Evolutionary conservation across 148 eudicot species (phyloP), one percentile per base, ranked within the genome.

Genomic region (Cornus florida): DNA sequence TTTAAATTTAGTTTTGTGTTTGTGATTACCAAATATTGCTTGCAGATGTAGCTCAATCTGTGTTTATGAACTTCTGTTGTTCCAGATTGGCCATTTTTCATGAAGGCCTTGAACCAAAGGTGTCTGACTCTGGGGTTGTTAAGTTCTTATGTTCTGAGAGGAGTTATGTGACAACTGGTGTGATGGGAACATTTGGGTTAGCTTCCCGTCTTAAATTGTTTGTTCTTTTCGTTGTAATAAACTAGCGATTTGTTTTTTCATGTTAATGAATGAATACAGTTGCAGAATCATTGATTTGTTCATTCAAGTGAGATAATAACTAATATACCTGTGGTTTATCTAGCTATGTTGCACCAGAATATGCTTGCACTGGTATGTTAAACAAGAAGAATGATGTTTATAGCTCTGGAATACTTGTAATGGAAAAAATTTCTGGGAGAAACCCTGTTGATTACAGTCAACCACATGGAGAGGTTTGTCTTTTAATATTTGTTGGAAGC

Each of bases 121-220:
- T 94, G 73, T 94, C 98, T 11, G 98, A 94, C 84, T 94, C 92
- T 32, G 98, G 98, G 67, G 94, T 94, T 78, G 97, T 97, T 70
- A 94, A 94, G 88, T 86, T 94, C 82, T 86, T 94, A 50, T 80
- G 87, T 81, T 88, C 98, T 22, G 98, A 94, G 83, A 90, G 64
- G 33, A 89, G 90, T 74, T 92, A 92, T 35, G 94, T 94, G 72
- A 94, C 98, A 35, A 94, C 98, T 69, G 94, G 98, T 57, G 98
- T 94, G 50, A 94, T 94, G 98, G 98, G 98, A 60, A 94, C 97
- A 39, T 91, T 91, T 76, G 97, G 97, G 97, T 93, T 73, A 88
- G 90, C 85, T 75, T 48, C 28, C 35, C 11, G 16, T 3, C 9
- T 68, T 35, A 48, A 65, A 19, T 35, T 83, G 53, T 66, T 67